Percentiles rank a stretch among this genome's conserved stretches.
These are phyloP conservation scores for Sporopachydermia lactativora DNA, from an alignment of 805 yeast species.

Conservation along the genomic window DNA sequence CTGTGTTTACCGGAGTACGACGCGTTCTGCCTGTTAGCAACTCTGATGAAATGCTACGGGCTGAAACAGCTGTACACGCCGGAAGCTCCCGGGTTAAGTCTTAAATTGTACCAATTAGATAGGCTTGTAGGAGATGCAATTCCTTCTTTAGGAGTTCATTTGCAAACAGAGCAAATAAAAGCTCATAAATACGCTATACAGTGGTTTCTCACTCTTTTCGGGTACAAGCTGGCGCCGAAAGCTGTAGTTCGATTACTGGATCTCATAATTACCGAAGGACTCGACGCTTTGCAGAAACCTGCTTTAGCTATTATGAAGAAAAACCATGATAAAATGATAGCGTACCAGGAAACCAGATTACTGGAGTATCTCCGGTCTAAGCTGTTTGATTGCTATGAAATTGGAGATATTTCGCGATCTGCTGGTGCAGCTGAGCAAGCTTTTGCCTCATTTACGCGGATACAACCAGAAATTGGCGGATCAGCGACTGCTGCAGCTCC, in stretches of 20 bases:
- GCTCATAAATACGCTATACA: conserved; percentile 96
- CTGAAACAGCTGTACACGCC: conserved; percentile 67
- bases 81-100: conserved; percentile 87
- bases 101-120: conserved; percentile 81
- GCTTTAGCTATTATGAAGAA: conserved; percentile 67
- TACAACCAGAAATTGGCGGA: neutral
- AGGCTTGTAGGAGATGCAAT: conserved; percentile 63
- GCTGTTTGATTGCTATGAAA: conserved; percentile 57
- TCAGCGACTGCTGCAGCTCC: conserved; percentile 10
- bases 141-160: conserved; percentile 63
- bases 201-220: conserved; percentile 93
- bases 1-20: conserved; percentile 74
- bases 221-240: conserved; percentile 84
- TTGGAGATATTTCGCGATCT: conserved; percentile 16
- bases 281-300: conserved; percentile 74
- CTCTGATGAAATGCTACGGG: conserved; percentile 75
- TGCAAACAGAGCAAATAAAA: conserved; percentile 72
- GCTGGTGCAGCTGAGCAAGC: conserved; percentile 17
- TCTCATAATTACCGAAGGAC: conserved; percentile 79
- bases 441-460: conserved; percentile 8
- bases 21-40: conserved; percentile 68
- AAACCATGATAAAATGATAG: conserved; percentile 44
- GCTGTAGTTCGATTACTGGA: conserved; percentile 83
- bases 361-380: conserved; percentile 67
- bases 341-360: conserved; percentile 61